phyloP scores from a whole-genome alignment of 495 filamentous ascomycete species.

The Podospora fimiseda region DNA sequence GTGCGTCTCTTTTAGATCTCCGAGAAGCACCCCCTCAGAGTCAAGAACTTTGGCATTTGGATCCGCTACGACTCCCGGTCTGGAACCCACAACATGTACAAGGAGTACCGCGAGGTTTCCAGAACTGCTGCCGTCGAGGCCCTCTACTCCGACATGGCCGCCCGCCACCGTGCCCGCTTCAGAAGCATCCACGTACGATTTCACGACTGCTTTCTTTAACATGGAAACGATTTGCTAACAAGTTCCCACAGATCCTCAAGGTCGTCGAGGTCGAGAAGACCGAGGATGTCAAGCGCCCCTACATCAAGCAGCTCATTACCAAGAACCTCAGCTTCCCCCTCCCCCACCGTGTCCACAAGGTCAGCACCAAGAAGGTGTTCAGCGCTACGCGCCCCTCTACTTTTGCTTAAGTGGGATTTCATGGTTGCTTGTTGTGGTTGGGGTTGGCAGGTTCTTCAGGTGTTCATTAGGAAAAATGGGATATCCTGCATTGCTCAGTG shows the following conservation, averaged over 20 bases:
- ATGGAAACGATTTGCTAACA: conserved; percentile 19
- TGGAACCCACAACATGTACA: conserved; percentile 99
- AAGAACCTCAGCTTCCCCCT: conserved; percentile 98
- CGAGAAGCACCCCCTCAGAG: conserved; percentile 97
- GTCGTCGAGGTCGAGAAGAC: conserved; percentile 93
- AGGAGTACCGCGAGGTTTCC: conserved; percentile 99
- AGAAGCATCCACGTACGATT: conserved; percentile 89
- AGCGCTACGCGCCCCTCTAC: conserved; percentile 85
- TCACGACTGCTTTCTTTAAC: neutral
- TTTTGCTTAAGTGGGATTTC: conserved; percentile 52
- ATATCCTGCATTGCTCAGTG: conserved; percentile 46
- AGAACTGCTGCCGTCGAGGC: conserved; percentile 90
- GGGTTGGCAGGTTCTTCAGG: conserved; percentile 46
- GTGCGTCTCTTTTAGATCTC: conserved; percentile 61
- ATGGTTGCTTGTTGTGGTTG: conserved; percentile 31
- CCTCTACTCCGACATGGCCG: conserved; percentile 99
- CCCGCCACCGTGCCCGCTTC: conserved; percentile 95
- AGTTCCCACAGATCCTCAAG: conserved; percentile 72
- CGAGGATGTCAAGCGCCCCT: conserved; percentile 89
- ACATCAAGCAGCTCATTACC: conserved; percentile 95
- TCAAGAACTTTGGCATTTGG: conserved; percentile 99
- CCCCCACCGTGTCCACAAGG: conserved; percentile 85
- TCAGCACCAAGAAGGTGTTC: conserved; percentile 78
- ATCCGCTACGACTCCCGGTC: conserved; percentile 99
- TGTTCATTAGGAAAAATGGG: conserved; percentile 50